Base-by-base conservation (phyloP, 805 yeast genomes). In the Soucietia sequanensis region DNA sequence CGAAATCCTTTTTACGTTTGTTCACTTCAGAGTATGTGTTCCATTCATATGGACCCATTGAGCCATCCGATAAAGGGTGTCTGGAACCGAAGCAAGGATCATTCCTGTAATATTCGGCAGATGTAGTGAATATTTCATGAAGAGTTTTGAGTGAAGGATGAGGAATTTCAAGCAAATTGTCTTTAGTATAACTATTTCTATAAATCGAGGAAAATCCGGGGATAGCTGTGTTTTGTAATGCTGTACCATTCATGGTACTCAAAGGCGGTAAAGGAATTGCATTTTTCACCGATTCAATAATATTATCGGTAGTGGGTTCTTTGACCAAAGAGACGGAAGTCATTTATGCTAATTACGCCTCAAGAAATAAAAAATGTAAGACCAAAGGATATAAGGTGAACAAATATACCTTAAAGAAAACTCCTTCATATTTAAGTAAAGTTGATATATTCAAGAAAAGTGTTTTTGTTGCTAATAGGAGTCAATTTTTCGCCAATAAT, bases 201-300 rank as follows among this genome's bases (percentile, higher is more conserved):
- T 69, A 80, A 9, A 76, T 51, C 3, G 76, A 68, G 19, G 83
- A 74, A 52, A 56, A 73, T 5, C 80, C 81, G 2, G 60, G 60
- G 35, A 58, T 49, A 21, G 52, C 50, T 8, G 71, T 42, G 17
- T 65, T 63, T 1, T 75, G 71, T 1, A 75, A 30, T 6, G 69
- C n/a, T 9, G 11, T 11, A 21, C 23, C 23, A 21, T 9, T 9
- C 8, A 11, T 21, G 23, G 23, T 21, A n/a, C n/a, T n/a, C n/a
- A n/a, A n/a, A n/a, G n/a, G n/a, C n/a, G n/a, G n/a, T n/a, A n/a
- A n/a, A n/a, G n/a, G n/a, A n/a, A n/a, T n/a, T n/a, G n/a, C n/a
- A n/a, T n/a, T n/a, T n/a, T n/a, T n/a, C n/a, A n/a, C n/a, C n/a
- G n/a, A n/a, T n/a, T n/a, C n/a, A n/a, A n/a, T n/a, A n/a, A n/a